Conservation (phyloP, 1,284 basidiomycete genomes). For the Meripilus lineatus region DNA sequence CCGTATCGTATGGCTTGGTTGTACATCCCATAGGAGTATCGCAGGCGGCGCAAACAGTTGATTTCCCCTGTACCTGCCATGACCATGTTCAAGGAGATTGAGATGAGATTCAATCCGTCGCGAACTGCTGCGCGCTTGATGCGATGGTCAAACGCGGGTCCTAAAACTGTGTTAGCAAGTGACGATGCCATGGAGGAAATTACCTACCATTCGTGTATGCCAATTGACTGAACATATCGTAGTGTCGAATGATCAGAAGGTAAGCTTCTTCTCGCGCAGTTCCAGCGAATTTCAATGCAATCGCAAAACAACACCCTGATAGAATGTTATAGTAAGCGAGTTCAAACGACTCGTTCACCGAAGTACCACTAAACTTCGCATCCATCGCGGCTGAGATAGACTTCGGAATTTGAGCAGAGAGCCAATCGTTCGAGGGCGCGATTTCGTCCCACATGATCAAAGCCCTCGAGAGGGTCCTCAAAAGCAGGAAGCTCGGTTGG, state of each 20-base stretch:
- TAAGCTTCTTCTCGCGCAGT: constrained; percentile 88
- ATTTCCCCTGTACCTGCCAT: constrained; percentile 98
- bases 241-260: constrained; percentile 73
- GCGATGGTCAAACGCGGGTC: constrained; percentile 75
- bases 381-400: constrained; percentile 63
- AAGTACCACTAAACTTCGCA: constrained; percentile 42
- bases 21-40: constrained; percentile 90
- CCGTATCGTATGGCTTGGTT: constrained; percentile 82
- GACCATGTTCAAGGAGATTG: constrained; percentile 83
- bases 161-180: constrained; percentile 34
- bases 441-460: constrained; percentile 90
- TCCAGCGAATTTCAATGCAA: constrained; percentile 92
- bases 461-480: constrained; percentile 74
- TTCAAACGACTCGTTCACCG: constrained; percentile 73
- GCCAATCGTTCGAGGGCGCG: constrained; percentile 72
- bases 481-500: constrained; percentile 82
- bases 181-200: background rate
- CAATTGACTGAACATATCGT: constrained; percentile 71
- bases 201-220: constrained; percentile 59
- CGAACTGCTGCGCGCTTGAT: constrained; percentile 85
- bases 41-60: constrained; percentile 82
- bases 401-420: constrained; percentile 69
- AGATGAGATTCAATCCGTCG: constrained; percentile 84
- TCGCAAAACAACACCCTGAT: constrained; percentile 86
- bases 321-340: constrained; percentile 87